Evolutionary conservation across 345 rosid genomes (phyloP).

Genomic region (Acer saccharum): DNA sequence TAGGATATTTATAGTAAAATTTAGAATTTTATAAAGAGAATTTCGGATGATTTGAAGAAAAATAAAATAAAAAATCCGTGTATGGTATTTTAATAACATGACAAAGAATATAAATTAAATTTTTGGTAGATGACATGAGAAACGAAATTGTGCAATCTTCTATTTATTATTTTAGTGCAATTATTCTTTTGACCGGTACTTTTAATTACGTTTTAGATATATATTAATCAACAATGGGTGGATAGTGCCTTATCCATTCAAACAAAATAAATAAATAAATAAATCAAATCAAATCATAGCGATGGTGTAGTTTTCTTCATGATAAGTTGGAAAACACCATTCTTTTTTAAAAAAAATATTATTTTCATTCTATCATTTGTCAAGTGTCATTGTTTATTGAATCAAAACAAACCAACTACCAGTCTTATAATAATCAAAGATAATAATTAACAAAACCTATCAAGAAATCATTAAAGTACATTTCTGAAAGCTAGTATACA

Average conservation of each 20-base stretch:
- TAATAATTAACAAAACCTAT: not conserved
- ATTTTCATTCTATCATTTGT: not conserved
- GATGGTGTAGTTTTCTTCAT: not conserved
- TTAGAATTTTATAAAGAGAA: not conserved
- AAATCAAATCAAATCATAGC: not conserved
- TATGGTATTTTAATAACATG: not conserved
- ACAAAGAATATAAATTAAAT: no score
- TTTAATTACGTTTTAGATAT: no score
- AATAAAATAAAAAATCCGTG: not conserved
- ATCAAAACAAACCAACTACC: not conserved
- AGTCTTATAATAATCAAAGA: not conserved
- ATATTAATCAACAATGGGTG: not conserved
- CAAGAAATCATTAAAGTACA: conserved; percentile 10
- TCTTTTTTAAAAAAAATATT: not conserved
- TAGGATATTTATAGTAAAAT: no score
- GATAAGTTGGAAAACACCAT: conserved; percentile 10
- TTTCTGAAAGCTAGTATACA: not conserved
- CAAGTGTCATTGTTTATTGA: not conserved
- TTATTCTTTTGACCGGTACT: not conserved
- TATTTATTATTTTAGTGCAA: not conserved
- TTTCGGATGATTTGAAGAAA: no score
- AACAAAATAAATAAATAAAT: no score
- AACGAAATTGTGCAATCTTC: not conserved
- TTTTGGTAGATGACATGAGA: not conserved
- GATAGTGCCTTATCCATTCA: not conserved